Evolutionary conservation across 2,329 filamentous ascomycete genomes (phyloP).

Genomic region (Dissoconium aciculare): DNA sequence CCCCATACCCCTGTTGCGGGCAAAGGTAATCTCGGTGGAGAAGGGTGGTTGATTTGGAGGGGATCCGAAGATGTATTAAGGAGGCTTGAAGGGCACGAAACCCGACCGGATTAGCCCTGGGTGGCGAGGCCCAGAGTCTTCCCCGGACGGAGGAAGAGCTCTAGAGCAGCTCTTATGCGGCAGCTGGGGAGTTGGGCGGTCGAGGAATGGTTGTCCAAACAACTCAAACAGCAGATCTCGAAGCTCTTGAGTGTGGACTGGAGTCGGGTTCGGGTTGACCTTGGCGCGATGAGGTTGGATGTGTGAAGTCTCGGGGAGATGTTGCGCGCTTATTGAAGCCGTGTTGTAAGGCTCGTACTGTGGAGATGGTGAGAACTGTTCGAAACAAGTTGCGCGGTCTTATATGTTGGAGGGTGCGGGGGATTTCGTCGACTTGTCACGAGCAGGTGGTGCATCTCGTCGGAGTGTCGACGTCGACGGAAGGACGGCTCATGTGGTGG

Average conservation of each 20-base stretch:
- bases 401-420: too few species aligned
- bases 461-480: too few species aligned
- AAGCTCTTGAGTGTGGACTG: conserved; percentile 20
- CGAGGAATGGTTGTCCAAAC: conserved; percentile 34
- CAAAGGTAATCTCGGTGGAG: conserved; percentile 7
- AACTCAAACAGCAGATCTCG: conserved; percentile 30
- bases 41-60: conserved; percentile 11
- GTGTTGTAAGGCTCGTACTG: too few species aligned
- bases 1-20: conserved; percentile 47
- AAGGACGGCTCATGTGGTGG: too few species aligned
- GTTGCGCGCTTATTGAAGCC: too few species aligned
- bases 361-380: too few species aligned
- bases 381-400: conserved; percentile 5
- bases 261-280: conserved; percentile 34
- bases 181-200: conserved; percentile 65
- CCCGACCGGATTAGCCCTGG: conserved; percentile 54
- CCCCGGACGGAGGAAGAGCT: conserved; percentile 94
- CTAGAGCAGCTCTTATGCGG: conserved; percentile 98
- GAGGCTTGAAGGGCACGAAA: conserved; percentile 88
- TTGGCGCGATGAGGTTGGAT: conserved; percentile 33
- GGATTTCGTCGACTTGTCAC: too few species aligned
- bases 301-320: conserved; percentile 36
- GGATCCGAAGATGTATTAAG: conserved; percentile 49
- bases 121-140: conserved; percentile 96
- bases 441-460: too few species aligned